Evolutionary conservation across 2,329 filamentous ascomycete genomes (phyloP), one percentile per base, ranked within the genome.

Genomic region (Penicillium capsulatum): DNA sequence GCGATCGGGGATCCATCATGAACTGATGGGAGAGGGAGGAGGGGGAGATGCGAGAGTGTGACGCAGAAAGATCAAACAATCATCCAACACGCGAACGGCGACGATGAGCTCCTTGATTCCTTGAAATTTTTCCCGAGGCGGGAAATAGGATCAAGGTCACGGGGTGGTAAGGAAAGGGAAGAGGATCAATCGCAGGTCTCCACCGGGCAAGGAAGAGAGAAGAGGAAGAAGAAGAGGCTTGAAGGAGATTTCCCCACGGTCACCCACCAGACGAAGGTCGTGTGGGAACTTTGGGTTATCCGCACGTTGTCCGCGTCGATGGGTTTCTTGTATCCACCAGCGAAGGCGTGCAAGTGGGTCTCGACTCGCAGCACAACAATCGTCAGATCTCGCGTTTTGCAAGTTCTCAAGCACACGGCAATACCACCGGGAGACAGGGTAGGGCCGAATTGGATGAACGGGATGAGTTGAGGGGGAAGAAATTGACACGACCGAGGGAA

Each of bases 1-100:
- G 65, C 52, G 63, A 63, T 58, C 65, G 61, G 36, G 65, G 65
- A 62, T 68, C 65, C 65, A 68, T 68, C 50, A 38, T 44, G 32
- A 42, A 20, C 34, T 45, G 44, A 38, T 39, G 47, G 37, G 42
- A 43, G 34, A 31, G 42, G 36, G 44, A 31, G 47, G 36, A 43
- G 42, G 41, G 40, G 42, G 30, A 35, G 39, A 34, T 44, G 34
- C 16, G 32, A 36, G 20, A 20, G 13, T 19, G 17, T 17, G 34
- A 10, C 13, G 38, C 26, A 45, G 38, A 48, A 44, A 39, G 40
- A 59, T 60, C 60, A 64, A 54, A 48, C 49, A 54, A 60, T 61
- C 61, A 64, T 64, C 56, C 58, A 64, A 60, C 49, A 50, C 43
- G 38, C 31, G 19, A 22, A 22, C 19, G 5, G 5, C 19, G 19